Evolutionary conservation across 2,329 filamentous ascomycete genomes (phyloP).

Genomic region (Sporothrix dimorphospora): DNA sequence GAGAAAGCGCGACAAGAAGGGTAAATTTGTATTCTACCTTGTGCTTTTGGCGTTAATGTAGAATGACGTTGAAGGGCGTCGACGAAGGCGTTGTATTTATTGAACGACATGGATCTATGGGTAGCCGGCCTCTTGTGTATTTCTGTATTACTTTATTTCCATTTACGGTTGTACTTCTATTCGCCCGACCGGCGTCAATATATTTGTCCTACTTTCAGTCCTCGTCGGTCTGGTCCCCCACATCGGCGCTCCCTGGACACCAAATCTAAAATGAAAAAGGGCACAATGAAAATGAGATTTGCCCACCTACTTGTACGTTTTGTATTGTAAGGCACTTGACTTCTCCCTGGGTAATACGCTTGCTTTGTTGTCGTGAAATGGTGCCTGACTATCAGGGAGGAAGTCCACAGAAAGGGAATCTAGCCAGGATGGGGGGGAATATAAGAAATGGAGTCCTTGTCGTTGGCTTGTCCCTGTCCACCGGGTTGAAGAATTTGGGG

Average conservation of each 20-base stretch:
- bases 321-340: background rate
- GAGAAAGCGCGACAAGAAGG: too few relatives aligned
- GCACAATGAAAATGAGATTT: background rate
- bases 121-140: background rate
- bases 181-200: background rate
- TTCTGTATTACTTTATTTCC: background rate
- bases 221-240: background rate
- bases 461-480: background rate
- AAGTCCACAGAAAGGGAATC: too few relatives aligned
- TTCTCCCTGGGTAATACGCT: constrained; percentile 1
- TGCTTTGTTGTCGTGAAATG: background rate
- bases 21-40: too few relatives aligned
- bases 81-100: background rate
- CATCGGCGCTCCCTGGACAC: background rate
- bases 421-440: too few relatives aligned
- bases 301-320: background rate
- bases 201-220: background rate
- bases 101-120: background rate
- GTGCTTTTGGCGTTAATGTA: background rate
- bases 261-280: too few relatives aligned
- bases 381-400: constrained; percentile 12
- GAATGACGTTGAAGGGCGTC: background rate
- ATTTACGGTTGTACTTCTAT: background rate
- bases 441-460: background rate
- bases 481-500: background rate